Evolutionary conservation across 1,284 basidiomycete species (phyloP).

Genomic region (Gymnopus androsaceus): DNA sequence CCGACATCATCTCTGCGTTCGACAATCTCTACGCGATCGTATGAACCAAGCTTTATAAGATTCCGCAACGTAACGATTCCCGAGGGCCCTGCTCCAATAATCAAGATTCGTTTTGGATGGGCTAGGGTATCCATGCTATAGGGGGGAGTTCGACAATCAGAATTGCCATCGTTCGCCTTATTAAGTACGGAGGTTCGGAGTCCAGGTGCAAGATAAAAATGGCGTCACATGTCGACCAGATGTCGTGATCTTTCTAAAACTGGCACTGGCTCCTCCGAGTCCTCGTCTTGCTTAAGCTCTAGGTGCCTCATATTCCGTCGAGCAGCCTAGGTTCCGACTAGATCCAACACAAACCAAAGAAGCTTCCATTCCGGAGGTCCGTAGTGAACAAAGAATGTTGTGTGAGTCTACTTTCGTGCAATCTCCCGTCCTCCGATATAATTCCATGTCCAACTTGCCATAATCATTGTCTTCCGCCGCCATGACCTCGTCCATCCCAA

Average conservation of each 20-base stretch:
- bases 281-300: too few relatives aligned
- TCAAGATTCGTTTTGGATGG: slow-evolving; percentile 28
- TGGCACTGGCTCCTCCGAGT: too few relatives aligned
- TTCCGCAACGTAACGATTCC: slow-evolving; percentile 48
- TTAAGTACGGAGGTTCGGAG: background rate
- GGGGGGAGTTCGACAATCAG: background rate
- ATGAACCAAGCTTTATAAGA: slow-evolving; percentile 36
- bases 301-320: too few relatives aligned
- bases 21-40: slow-evolving; percentile 42
- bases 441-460: slow-evolving; percentile 9
- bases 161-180: background rate
- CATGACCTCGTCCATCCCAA: slow-evolving; percentile 7
- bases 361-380: background rate
- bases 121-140: background rate
- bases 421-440: slow-evolving; percentile 2
- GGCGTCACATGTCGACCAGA: background rate
- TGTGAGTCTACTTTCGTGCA: background rate
- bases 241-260: too few relatives aligned
- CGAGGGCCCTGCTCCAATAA: slow-evolving; percentile 47
- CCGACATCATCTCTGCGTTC: slow-evolving; percentile 47
- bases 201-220: background rate
- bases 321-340: too few relatives aligned
- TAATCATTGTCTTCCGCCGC: background rate
- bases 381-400: background rate
- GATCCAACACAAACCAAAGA: too few relatives aligned